Conservation (phyloP, 1,284 basidiomycete species). For the Naganishia sp. region DNA sequence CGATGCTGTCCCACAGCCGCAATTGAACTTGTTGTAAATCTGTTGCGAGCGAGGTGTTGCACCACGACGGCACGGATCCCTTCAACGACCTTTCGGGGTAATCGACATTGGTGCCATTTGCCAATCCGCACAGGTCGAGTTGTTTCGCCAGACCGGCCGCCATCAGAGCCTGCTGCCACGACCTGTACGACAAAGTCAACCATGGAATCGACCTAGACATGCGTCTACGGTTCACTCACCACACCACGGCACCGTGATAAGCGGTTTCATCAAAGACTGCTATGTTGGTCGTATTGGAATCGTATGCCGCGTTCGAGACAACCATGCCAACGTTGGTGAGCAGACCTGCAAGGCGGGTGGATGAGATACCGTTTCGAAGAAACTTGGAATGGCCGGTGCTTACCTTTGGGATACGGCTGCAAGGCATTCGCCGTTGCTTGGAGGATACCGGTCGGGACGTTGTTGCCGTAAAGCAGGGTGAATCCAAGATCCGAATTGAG, state of each 20-base stretch:
- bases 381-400: neutral
- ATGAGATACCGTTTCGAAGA: neutral
- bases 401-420: constrained; percentile 56
- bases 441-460: constrained; percentile 48
- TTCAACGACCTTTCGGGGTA: constrained; percentile 35
- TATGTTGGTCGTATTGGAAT: constrained; percentile 51
- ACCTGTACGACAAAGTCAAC: constrained; percentile 30
- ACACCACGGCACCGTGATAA: constrained; percentile 58
- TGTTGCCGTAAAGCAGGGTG: constrained; percentile 53
- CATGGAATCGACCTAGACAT: neutral
- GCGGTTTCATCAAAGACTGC: constrained; percentile 52
- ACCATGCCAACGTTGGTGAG: constrained; percentile 58
- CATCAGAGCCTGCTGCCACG: constrained; percentile 58
- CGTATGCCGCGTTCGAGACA: constrained; percentile 57
- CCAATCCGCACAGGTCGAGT: constrained; percentile 50
- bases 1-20: constrained; percentile 55
- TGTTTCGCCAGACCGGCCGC: constrained; percentile 55
- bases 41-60: constrained; percentile 48
- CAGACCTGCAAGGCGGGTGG: constrained; percentile 42
- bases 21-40: constrained; percentile 50
- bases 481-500: constrained; percentile 56
- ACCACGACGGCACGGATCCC: constrained; percentile 50
- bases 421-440: constrained; percentile 53
- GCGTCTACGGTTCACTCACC: constrained; percentile 33
- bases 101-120: constrained; percentile 37